Evolutionary conservation across 202 grass and related monocot genomes (phyloP).

Genomic region (Zoysia matrella): DNA sequence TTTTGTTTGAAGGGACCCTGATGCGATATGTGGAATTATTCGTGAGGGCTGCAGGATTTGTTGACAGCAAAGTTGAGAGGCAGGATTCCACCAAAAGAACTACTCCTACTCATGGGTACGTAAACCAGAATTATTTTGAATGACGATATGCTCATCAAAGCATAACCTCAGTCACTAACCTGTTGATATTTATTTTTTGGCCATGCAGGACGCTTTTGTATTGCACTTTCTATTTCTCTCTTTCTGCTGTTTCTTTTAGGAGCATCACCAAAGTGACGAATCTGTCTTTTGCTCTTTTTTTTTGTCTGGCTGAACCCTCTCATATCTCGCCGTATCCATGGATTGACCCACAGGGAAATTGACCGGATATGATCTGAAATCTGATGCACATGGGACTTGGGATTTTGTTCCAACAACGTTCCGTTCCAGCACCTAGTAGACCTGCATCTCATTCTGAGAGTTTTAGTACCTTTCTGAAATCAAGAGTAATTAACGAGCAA

Average conservation of each 20-base stretch:
- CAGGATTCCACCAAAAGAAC: too few relatives aligned
- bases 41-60: constrained; percentile 8
- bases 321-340: not conserved
- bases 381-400: not conserved
- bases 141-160: too few relatives aligned
- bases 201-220: not conserved
- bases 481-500: not conserved
- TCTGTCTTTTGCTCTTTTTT: constrained; percentile 20
- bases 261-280: constrained; percentile 26
- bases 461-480: not conserved
- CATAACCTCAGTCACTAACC: too few relatives aligned
- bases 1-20: too few relatives aligned
- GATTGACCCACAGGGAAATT: constrained; percentile 37
- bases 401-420: not conserved
- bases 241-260: constrained; percentile 15
- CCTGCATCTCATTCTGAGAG: not conserved
- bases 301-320: not conserved
- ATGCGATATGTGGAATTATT: not conserved
- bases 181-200: too few relatives aligned
- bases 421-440: not conserved
- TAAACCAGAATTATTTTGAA: too few relatives aligned
- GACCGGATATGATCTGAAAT: constrained; percentile 29
- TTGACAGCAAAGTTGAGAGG: not conserved
- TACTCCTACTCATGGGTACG: too few relatives aligned
- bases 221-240: not conserved